Base-by-base conservation (phyloP, 2,329 filamentous ascomycete genomes). In the Aspergillus vadensis region DNA sequence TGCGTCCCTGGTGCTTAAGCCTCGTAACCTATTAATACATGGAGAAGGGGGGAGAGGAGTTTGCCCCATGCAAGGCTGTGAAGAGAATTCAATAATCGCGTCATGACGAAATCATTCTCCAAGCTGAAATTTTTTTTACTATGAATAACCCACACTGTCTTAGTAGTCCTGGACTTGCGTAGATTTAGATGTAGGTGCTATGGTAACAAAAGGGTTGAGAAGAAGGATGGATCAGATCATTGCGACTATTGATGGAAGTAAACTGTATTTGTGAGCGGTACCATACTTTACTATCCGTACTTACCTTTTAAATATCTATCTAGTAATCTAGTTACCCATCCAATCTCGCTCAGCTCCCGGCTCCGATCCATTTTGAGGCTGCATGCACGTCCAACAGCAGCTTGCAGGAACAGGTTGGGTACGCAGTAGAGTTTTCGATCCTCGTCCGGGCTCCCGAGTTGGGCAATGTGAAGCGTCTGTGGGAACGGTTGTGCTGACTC, bases 351-450 rank as follows among this genome's bases (percentile, higher is more conserved):
- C n/a, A 19, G 15, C 47, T 50, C 47, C n/a, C n/a, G 25, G 7
- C 47, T 50, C 47, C 25, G 52, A 38, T 15, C 21, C 47, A 32
- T 27, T 17, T 10, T 58, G 49, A 23, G 25, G 43, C 43, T 39
- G 43, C 43, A 53, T 59, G 52, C 52, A 51, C 52, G 44, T 51
- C 58, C 58, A 60, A 55, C 52, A 47, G 48, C 47, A 41, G 50
- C 58, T 44, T 60, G 53, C 58, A 60, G 58, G 36, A 38, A 48
- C 54, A 48, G 36, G 54, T 48, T 57, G 54, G 51, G 21, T 53
- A 53, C 41, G 44, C 10, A 30, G 47, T 50, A 50, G 47, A 30
- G 25, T 32, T 50, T 36, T 50, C 15, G 25, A 50, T 30, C 25
- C 47, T 50, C 15, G 47, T 50, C 41, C 41, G 23, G 19, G 41